Percentiles rank a stretch among this genome's conserved stretches.
These are phyloP conservation scores for Pseudozyma tsukubaensis DNA, from an alignment of 1,284 basidiomycete species.

Conservation along the genomic window DNA sequence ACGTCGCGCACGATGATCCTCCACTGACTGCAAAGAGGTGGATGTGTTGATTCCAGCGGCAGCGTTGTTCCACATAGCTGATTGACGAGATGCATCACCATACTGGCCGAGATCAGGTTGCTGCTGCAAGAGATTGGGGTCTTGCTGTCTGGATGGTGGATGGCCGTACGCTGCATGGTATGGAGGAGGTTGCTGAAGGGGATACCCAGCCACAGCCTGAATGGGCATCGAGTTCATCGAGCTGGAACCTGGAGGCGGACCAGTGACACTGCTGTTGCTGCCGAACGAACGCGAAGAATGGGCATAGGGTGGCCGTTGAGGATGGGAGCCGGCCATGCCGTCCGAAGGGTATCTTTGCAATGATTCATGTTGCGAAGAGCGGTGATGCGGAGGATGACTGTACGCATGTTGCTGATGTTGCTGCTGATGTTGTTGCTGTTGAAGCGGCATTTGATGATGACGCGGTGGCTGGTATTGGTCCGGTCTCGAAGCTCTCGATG, in stretches of 20 bases:
- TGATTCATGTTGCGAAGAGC: conserved; percentile 12
- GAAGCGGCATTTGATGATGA: conserved; percentile 12
- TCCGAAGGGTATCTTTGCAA: conserved; percentile 15
- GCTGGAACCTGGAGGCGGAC: not conserved
- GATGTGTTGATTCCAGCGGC: conserved; percentile 9
- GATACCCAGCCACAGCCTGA: conserved; percentile 20
- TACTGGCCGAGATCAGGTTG: conserved; percentile 14
- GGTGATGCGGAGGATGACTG: conserved; percentile 26
- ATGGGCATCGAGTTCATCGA: conserved; percentile 6
- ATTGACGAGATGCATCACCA: conserved; percentile 1
- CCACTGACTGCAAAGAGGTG: conserved; percentile 6
- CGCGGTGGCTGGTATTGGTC: conserved; percentile 16
- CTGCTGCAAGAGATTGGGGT: conserved; percentile 21
- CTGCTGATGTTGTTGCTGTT: conserved; percentile 22
- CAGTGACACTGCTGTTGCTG: conserved; percentile 12
- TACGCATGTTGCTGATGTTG: conserved; percentile 9
- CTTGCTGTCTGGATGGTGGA: conserved; percentile 8
- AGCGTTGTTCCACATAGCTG: conserved; percentile 10
- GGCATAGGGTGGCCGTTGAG: conserved; percentile 22
- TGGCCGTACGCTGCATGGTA: conserved; percentile 28
- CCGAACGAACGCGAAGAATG: conserved; percentile 20
- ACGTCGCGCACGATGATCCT: conserved; percentile 1
- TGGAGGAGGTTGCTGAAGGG: conserved; percentile 29
- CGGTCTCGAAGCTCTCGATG: conserved; percentile 11
- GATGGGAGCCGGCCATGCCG: not conserved